Conservation (phyloP, 129 eudicot genomes). For the Cynara cardunculus region DNA sequence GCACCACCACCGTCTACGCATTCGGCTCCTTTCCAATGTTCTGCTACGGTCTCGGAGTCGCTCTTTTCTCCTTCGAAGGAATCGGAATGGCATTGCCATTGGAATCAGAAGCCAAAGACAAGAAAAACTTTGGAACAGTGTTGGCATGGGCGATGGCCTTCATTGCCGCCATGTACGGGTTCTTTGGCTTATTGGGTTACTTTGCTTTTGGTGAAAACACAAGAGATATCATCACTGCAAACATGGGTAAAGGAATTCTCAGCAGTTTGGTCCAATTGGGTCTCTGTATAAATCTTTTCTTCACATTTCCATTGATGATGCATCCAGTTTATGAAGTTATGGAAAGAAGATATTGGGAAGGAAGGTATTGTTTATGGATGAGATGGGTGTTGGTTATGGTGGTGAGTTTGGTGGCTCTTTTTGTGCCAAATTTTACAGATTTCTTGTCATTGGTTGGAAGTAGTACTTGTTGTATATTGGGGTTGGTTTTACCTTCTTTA, state of each 20-base stretch:
- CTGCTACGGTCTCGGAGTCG: slow-evolving; percentile 58
- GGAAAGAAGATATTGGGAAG: slow-evolving; percentile 56
- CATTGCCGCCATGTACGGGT: slow-evolving; percentile 44
- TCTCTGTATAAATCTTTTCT: slow-evolving; percentile 49
- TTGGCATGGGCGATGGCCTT: slow-evolving; percentile 44
- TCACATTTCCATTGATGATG: slow-evolving; percentile 70
- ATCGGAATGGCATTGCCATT: slow-evolving; percentile 62
- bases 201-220: slow-evolving; percentile 58
- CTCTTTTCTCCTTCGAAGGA: slow-evolving; percentile 63
- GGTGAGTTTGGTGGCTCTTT: slow-evolving; percentile 49
- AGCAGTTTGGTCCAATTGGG: slow-evolving; percentile 57
- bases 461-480: slow-evolving; percentile 53
- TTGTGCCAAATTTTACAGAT: slow-evolving; percentile 62
- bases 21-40: slow-evolving; percentile 39
- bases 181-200: slow-evolving; percentile 53
- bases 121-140: slow-evolving; percentile 31
- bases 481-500: slow-evolving; percentile 56
- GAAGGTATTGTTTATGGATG: slow-evolving; percentile 56
- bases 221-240: slow-evolving; percentile 47
- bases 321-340: slow-evolving; percentile 65
- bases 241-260: slow-evolving; percentile 41
- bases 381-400: slow-evolving; percentile 55
- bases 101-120: slow-evolving; percentile 52
- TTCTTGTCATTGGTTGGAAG: slow-evolving; percentile 65
- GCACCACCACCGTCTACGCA: slow-evolving; percentile 18